Base-by-base conservation (phyloP, 176 grass and related monocot genomes). In the Musa acuminata region DNA sequence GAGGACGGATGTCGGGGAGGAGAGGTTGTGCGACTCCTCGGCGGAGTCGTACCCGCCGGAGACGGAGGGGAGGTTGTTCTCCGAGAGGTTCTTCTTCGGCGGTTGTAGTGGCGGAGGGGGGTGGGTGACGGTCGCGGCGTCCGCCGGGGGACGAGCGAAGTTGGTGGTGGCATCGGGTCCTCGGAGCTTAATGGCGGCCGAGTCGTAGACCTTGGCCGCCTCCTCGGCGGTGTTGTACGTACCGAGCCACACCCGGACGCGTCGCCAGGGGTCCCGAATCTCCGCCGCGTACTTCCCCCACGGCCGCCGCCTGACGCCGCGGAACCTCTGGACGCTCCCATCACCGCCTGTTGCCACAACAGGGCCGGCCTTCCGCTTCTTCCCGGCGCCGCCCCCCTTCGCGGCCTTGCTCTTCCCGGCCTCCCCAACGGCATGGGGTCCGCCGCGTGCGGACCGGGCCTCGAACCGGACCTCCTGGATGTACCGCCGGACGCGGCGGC, bases 231-330 rank as follows among this genome's bases (percentile, higher is more conserved):
- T 95, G 71, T 99, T 82, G 78, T 91, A 99, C 17, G 96, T 99
- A 55, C 96, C 96, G 0, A 99, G 96, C 96, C 96, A 99, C 6
- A 99, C 87, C 1, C 96, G 86, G 7, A 99, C 84, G 22, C 91
- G 91, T 1, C 87, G 74, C 80, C 83, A 80, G 10, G 96, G 96
- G 88, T 99, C 96, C 12, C 96, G 88, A 71, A 99, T 99, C 88
- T 99, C 96, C 80, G 96, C 96, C 13, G 96, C 96, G 72, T 95
- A 99, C 82, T 99, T 99, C 27, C 96, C 96, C 96, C 96, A 99
- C 0, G 96, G 91, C 23, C 96, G 88, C 22, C 81, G 71, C 8
- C 96, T 79, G 6, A 99, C 96, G 49, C 96, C 96, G 5, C 96
- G 96, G 86, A 99, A 99, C 87, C 88, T 82, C 21, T 21, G 84